Base-by-base conservation (phyloP, 805 yeast species). In the Candida oleophila region DNA sequence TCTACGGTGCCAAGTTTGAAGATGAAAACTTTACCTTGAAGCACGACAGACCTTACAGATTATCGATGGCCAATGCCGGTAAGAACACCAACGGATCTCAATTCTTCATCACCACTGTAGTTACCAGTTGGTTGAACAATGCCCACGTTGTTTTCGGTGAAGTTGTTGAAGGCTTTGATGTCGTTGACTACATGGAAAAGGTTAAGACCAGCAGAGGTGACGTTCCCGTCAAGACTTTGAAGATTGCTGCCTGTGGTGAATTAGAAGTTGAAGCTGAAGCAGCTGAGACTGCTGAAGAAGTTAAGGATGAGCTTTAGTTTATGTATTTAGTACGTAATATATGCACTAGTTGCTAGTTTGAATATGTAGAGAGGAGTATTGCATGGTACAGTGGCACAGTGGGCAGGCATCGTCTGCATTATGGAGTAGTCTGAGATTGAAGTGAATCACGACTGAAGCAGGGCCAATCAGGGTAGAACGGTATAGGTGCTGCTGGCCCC, bases 131-230 rank as follows among this genome's bases (percentile, higher is more conserved):
- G 98, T 81, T 94, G 62, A 89, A 94, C 62, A 94, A 95, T 54
- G 82, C 75, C 57, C 99, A 94, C 69, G 99, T 94, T 62, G 99
- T 94, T 37, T 94, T 94, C 61, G 99, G 99, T 55, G 89, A 89
- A 71, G 97, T 94, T 46, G 48, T 89, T 15, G 90, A 85, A 47
- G 98, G 98, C 42, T 76, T 82, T 74, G 96, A 92, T 54, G 80
- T 89, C 43, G 88, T 92, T 46, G 69, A 76, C 54, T 76, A 80
- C 66, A 82, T 94, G 61, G 96, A 90, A 70, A 66, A 66, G 41
- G 82, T 87, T 51, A 80, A 82, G 69, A 89, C 95, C 63, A 97
- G 97, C 41, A 80, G 82, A 56, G 82, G 87, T 54, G 94, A 89
- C 68, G 77, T 72, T 54, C 99, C 99, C 46, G 68, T 66, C 46